Conservation (phyloP, 345 rosid genomes). For the Hibiscus syriacus region DNA sequence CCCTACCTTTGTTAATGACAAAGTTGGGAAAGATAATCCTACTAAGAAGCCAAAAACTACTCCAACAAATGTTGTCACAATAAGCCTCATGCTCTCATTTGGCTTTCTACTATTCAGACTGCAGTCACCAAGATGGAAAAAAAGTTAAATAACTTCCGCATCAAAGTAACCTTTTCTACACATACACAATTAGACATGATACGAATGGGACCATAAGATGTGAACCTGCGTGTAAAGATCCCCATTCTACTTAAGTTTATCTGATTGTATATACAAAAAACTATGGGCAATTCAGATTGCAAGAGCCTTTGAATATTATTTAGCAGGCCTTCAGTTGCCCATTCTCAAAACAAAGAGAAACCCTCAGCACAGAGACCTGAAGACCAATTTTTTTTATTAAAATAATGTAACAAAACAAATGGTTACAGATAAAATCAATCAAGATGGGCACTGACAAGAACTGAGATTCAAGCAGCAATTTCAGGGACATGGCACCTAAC, state of each 20-base stretch:
- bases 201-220: conserved; percentile 9
- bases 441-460: not conserved
- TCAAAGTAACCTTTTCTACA: not conserved
- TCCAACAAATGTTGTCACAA: conserved; percentile 59
- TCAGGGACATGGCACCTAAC: not conserved
- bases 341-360: conserved; percentile 15
- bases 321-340: conserved; percentile 8
- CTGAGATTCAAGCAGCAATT: not conserved
- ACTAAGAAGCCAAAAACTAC: conserved; percentile 65
- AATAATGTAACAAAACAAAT: conserved; percentile 3
- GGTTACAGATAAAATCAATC: not conserved
- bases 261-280: conserved; percentile 16
- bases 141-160: not conserved
- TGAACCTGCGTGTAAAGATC: conserved; percentile 54
- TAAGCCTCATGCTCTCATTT: conserved; percentile 67
- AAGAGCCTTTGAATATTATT: conserved; percentile 17
- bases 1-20: conserved; percentile 67
- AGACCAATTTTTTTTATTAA: not conserved
- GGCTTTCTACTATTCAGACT: conserved; percentile 51
- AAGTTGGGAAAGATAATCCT: conserved; percentile 70
- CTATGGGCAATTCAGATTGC: conserved; percentile 11
- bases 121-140: conserved; percentile 22
- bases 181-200: not conserved
- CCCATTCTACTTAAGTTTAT: conserved; percentile 45
- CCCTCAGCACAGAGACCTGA: conserved; percentile 18